Evolutionary conservation across 805 yeast species (phyloP).

Genomic region (Metschnikowia kofuensis): DNA sequence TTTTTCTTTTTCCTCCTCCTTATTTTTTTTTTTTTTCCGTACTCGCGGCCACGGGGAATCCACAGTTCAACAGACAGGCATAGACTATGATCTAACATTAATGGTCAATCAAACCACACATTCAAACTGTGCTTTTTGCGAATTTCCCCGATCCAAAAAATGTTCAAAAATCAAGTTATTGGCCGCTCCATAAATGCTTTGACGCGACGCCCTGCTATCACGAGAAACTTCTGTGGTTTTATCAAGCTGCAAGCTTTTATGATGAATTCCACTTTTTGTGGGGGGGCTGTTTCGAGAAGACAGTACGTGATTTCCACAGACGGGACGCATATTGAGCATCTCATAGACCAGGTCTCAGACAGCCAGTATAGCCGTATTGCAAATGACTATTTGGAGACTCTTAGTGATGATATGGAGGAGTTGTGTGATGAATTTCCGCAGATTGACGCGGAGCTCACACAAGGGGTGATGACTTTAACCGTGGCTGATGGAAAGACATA

Average conservation of each 20-base stretch:
- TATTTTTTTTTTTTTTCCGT: not conserved
- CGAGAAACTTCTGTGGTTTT: not conserved
- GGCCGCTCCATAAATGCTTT: not conserved
- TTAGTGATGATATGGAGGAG: constrained; percentile 65
- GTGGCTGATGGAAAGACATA: constrained; percentile 77
- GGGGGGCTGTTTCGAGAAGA: not conserved
- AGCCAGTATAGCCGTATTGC: constrained; percentile 63
- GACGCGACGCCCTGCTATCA: not conserved
- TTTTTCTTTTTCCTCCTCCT: too few species aligned
- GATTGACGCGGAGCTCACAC: constrained; percentile 74
- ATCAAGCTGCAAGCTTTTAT: not conserved
- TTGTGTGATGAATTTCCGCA: constrained; percentile 61
- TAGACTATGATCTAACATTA: not conserved
- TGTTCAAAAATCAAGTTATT: not conserved
- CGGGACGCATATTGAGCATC: constrained; percentile 52
- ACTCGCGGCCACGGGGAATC: not conserved
- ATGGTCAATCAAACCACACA: not conserved
- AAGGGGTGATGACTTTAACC: constrained; percentile 80
- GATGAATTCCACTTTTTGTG: not conserved
- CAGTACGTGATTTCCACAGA: constrained; percentile 39
- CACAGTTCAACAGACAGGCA: not conserved
- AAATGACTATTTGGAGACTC: constrained; percentile 63
- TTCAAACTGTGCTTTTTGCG: not conserved
- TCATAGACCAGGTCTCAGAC: constrained; percentile 46
- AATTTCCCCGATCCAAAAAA: not conserved